Conservation (phyloP, 495 filamentous ascomycete species). For the Margaritispora aquatica region DNA sequence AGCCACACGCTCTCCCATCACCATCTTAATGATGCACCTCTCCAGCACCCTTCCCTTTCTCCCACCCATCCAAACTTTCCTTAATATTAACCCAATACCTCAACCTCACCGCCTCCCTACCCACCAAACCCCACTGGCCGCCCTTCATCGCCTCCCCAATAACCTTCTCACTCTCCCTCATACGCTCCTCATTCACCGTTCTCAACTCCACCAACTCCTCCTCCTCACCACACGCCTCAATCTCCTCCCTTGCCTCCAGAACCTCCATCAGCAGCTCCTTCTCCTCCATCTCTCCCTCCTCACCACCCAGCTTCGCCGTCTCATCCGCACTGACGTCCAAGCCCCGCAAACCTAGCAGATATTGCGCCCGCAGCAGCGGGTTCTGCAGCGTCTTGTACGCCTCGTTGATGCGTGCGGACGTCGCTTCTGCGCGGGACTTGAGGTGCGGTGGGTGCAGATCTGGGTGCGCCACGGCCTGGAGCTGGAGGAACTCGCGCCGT, state of each 20-base stretch:
- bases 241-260: conserved; percentile 76
- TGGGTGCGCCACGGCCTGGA: conserved; percentile 76
- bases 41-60: conserved; percentile 64
- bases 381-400: conserved; percentile 78
- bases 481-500: conserved; percentile 75
- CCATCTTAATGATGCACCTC: conserved; percentile 55
- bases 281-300: too few species aligned
- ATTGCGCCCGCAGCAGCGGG: conserved; percentile 77
- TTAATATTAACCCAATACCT: conserved; percentile 89
- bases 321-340: conserved; percentile 77
- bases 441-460: conserved; percentile 56
- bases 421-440: conserved; percentile 61
- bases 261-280: conserved; percentile 77
- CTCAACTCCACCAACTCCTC: conserved; percentile 54
- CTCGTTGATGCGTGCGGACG: conserved; percentile 75
- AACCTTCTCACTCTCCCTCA: conserved; percentile 48
- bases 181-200: conserved; percentile 59
- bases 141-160: conserved; percentile 57
- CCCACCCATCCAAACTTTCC: conserved; percentile 78
- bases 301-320: too few species aligned
- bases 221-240: conserved; percentile 69
- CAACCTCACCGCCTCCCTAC: conserved; percentile 65
- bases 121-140: conserved; percentile 62
- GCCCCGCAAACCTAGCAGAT: conserved; percentile 65
- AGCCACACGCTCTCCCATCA: neutral